Percentiles rank a stretch among this genome's conserved stretches.
Evolutionary conservation across 2,329 filamentous ascomycete species (phyloP).

Genomic region (Alternaria infectoria): DNA sequence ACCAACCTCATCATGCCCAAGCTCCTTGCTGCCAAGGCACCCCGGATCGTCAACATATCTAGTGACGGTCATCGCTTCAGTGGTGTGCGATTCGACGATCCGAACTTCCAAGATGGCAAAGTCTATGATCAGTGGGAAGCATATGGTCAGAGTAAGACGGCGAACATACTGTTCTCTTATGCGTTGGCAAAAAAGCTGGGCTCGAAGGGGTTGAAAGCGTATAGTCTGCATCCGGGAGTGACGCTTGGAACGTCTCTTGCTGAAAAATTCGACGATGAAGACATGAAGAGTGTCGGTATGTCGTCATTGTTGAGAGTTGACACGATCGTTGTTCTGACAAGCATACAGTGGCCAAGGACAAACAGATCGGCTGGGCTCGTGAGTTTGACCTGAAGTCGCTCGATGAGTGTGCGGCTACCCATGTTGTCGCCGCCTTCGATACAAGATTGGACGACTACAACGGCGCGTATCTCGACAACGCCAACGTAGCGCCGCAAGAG

Average conservation of each 20-base stretch:
- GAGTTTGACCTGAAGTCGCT: constrained; percentile 33
- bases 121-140: constrained; percentile 52
- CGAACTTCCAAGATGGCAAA: constrained; percentile 51
- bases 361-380: constrained; percentile 24
- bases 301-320: background rate
- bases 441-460: constrained; percentile 29
- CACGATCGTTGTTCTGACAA: background rate
- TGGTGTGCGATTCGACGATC: constrained; percentile 53
- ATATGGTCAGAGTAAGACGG: constrained; percentile 61
- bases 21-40: constrained; percentile 40
- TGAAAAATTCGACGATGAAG: constrained; percentile 23
- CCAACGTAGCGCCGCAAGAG: constrained; percentile 19
- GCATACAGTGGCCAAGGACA: constrained; percentile 20
- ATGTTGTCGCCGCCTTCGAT: constrained; percentile 42
- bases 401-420: constrained; percentile 39
- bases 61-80: constrained; percentile 50
- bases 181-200: constrained; percentile 33
- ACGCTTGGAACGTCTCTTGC: constrained; percentile 32
- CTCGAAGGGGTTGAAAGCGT: constrained; percentile 26
- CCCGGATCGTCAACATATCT: constrained; percentile 52
- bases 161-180: constrained; percentile 51
- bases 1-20: constrained; percentile 54
- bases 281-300: constrained; percentile 27
- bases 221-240: constrained; percentile 41
- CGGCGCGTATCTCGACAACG: constrained; percentile 37